Evolutionary conservation across 768 basidiomycete genomes (phyloP).

Genomic region (Sarcomyxa edulis): DNA sequence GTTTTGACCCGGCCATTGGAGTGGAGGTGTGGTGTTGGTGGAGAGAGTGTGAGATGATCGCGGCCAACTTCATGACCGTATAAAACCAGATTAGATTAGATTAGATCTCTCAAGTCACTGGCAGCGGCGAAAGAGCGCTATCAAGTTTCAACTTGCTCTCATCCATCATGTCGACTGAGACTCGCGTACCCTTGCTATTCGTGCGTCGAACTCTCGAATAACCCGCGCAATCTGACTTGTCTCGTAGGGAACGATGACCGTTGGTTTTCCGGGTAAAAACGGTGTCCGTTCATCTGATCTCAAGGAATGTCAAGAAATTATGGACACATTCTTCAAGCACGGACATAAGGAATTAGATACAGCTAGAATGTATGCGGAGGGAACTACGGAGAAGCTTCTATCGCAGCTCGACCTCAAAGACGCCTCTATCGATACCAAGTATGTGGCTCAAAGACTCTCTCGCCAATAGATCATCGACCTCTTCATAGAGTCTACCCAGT

Average conservation of each 20-base stretch:
- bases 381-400: constrained; percentile 44
- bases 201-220: constrained; percentile 14
- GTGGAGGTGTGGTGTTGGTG: constrained; percentile 5
- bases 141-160: too few relatives aligned
- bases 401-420: constrained; percentile 33
- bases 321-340: constrained; percentile 36
- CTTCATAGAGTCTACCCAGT: constrained; percentile 38
- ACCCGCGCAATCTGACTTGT: not conserved
- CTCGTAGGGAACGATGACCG: constrained; percentile 42
- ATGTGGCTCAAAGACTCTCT: too few relatives aligned
- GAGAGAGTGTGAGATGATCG: too few relatives aligned
- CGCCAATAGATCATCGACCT: not conserved
- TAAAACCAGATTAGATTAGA: too few relatives aligned
- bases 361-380: constrained; percentile 40
- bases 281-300: constrained; percentile 31
- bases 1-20: constrained; percentile 54
- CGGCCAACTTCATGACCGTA: not conserved
- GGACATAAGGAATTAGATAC: constrained; percentile 45
- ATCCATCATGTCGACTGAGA: too few relatives aligned
- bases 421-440: constrained; percentile 47
- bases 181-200: constrained; percentile 35
- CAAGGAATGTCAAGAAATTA: constrained; percentile 34
- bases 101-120: too few relatives aligned
- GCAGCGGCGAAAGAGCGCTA: too few relatives aligned
- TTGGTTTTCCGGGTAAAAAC: constrained; percentile 35